Percentiles rank a stretch among this genome's conserved stretches.
Evolutionary conservation across 2,329 filamentous ascomycete species (phyloP).

Genomic region (Colletotrichum musicola): DNA sequence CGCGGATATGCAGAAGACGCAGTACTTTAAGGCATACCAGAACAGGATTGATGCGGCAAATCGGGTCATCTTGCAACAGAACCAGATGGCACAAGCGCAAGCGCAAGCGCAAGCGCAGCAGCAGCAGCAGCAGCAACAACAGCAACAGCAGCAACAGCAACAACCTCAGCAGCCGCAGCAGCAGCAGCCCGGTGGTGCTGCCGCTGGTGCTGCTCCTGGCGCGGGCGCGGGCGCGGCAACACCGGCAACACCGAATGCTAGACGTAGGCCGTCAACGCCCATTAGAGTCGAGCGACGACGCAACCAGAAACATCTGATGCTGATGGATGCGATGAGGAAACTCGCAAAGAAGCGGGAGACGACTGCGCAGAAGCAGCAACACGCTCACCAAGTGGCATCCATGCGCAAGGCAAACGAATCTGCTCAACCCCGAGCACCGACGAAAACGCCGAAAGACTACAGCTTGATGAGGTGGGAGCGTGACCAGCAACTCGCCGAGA

Average conservation of each 20-base stretch:
- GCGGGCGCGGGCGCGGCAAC: constrained; percentile 46
- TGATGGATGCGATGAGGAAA: constrained; percentile 96
- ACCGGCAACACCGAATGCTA: constrained; percentile 64
- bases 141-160: constrained; percentile 60
- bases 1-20: constrained; percentile 92
- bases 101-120: constrained; percentile 61
- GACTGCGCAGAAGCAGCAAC: constrained; percentile 86
- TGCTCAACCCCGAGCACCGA: constrained; percentile 60
- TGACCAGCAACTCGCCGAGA: constrained; percentile 76
- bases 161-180: constrained; percentile 58
- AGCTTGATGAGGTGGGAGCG: constrained; percentile 90
- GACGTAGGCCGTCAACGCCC: constrained; percentile 81
- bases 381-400: constrained; percentile 80
- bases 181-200: constrained; percentile 58
- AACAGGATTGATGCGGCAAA: constrained; percentile 71
- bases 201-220: constrained; percentile 52
- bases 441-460: constrained; percentile 89
- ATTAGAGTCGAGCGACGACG: constrained; percentile 88
- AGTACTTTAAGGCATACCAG: constrained; percentile 87
- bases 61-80: constrained; percentile 65
- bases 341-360: constrained; percentile 94
- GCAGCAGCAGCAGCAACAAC: constrained; percentile 59
- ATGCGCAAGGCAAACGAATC: constrained; percentile 84
- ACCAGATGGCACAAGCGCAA: constrained; percentile 60
- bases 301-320: constrained; percentile 86